Percentiles rank a stretch among this genome's conserved stretches.
Evolutionary conservation across 2,329 filamentous ascomycete genomes (phyloP).

Genomic region (Geosmithia putterillii): DNA sequence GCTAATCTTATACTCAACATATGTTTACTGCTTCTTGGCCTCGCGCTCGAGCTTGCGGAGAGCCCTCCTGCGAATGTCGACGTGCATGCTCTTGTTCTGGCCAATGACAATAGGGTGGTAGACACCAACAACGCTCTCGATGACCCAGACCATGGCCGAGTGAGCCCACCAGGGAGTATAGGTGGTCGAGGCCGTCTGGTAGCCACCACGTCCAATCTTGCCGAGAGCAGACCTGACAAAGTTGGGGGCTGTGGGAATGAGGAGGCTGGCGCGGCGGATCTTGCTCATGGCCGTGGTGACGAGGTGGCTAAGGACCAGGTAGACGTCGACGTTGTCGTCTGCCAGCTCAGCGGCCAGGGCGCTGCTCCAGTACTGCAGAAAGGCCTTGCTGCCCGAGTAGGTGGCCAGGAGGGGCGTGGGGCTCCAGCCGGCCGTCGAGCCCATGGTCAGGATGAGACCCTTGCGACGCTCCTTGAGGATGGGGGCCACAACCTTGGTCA

Average conservation of each 20-base stretch:
- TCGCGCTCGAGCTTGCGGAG: constrained; percentile 76
- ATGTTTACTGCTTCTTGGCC: constrained; percentile 48
- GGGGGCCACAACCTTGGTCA: constrained; percentile 75
- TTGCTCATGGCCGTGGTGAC: constrained; percentile 97
- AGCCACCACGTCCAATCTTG: constrained; percentile 73
- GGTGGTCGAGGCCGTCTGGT: constrained; percentile 68
- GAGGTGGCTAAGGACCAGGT: constrained; percentile 83
- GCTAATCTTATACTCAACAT: neutral
- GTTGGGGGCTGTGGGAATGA: constrained; percentile 68
- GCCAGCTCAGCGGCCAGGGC: constrained; percentile 75
- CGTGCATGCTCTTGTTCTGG: constrained; percentile 58
- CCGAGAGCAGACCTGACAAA: constrained; percentile 71
- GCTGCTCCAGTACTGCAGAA: constrained; percentile 91
- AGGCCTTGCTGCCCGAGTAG: constrained; percentile 95
- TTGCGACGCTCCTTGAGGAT: constrained; percentile 74
- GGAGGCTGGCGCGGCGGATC: constrained; percentile 63
- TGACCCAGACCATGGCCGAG: constrained; percentile 73
- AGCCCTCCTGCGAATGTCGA: constrained; percentile 70
- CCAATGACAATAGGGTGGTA: constrained; percentile 32
- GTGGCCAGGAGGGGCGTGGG: constrained; percentile 89
- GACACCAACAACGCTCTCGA: constrained; percentile 46
- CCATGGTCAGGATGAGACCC: constrained; percentile 92
- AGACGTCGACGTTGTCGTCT: constrained; percentile 71
- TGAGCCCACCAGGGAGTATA: constrained; percentile 93
- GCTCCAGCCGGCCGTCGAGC: constrained; percentile 85